Base-by-base conservation (phyloP, 2,329 filamentous ascomycete species). In the Apiospora saccharicola region DNA sequence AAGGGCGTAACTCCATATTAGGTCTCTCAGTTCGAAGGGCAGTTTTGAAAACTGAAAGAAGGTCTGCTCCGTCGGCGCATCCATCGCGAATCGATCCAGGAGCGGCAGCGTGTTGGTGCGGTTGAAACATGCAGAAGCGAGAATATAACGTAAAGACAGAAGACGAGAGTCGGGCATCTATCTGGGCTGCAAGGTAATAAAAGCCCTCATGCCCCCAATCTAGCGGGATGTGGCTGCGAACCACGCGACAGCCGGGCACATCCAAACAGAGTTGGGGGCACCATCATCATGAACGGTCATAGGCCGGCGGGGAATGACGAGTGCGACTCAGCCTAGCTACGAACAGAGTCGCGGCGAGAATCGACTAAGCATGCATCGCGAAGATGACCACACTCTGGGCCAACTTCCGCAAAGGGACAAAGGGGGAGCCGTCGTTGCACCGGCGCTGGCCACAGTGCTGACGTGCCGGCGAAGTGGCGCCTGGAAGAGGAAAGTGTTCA, bases 1-100 rank as follows among this genome's bases (percentile, higher is more conserved):
- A 44, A 86, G 80, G 1, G 85, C 81, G 73, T 82, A 82, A 51
- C 82, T 80, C 85, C 85, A 87, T 72, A 87, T 83, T 78, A 85
- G 82, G 73, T 82, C 81, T 49, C 85, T 82, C 71, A 87, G 80
- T 78, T 87, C 85, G 26, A 82, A 77, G 41, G 85, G 85, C 10
- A 87, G 80, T 71, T 78, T 79, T 46, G 75, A 74, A 71, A 81
- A 81, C 72, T 77, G 77, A 19, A 76, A 78, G 69, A 80, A 80
- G 34, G 57, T 73, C 34, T 44, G 47, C 16, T 61, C 47, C 6
- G 57, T 41, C 10, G 34, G 57, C 34, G n/a, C 22, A 24, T n/a
- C 19, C 57, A 64, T 64, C 41, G 57, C 34, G 16, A 24, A 37
- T 64, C 34, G 34, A 34, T 13, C 8, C 34, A 64, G 51, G 53